A percentile compares a stretch with the other conserved stretches of the same genome.
Evolutionary conservation across 805 yeast species (phyloP).

Genomic region (Yarrowia hollandica): DNA sequence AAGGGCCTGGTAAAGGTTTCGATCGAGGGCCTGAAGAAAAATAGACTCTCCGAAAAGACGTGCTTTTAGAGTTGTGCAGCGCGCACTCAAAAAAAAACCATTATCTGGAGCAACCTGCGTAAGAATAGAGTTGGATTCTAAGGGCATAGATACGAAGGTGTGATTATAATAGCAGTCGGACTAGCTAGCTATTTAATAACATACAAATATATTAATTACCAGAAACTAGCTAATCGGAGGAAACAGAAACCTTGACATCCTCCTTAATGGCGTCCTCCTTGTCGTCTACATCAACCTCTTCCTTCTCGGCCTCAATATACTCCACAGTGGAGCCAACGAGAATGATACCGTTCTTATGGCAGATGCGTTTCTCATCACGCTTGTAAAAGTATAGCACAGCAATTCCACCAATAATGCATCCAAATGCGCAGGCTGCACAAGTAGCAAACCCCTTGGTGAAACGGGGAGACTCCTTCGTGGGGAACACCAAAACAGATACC

Average conservation of each 20-base stretch:
- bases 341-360: slow-evolving; percentile 52
- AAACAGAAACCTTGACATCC: not conserved
- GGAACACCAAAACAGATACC: slow-evolving; percentile 50
- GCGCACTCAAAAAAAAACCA: not conserved
- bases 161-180: no score
- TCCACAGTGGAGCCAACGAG: slow-evolving; percentile 33
- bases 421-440: slow-evolving; percentile 32
- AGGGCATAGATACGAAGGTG: no score
- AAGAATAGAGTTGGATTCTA: not conserved
- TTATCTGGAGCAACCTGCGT: not conserved
- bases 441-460: slow-evolving; percentile 36
- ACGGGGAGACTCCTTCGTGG: slow-evolving; percentile 37
- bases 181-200: no score
- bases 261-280: not conserved
- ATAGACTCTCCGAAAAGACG: slow-evolving; percentile 11
- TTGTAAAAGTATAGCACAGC: slow-evolving; percentile 57
- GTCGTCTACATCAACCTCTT: not conserved
- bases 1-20: no score
- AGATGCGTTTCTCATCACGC: slow-evolving; percentile 50
- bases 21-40: not conserved
- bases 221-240: no score
- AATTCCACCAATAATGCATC: slow-evolving; percentile 24
- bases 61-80: not conserved
- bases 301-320: slow-evolving; percentile 4
- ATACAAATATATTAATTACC: no score